Percentiles rank a stretch among this genome's conserved stretches.
phyloP scores from a whole-genome alignment of 2,329 filamentous ascomycete species.

The Byssothecium circinans region DNA sequence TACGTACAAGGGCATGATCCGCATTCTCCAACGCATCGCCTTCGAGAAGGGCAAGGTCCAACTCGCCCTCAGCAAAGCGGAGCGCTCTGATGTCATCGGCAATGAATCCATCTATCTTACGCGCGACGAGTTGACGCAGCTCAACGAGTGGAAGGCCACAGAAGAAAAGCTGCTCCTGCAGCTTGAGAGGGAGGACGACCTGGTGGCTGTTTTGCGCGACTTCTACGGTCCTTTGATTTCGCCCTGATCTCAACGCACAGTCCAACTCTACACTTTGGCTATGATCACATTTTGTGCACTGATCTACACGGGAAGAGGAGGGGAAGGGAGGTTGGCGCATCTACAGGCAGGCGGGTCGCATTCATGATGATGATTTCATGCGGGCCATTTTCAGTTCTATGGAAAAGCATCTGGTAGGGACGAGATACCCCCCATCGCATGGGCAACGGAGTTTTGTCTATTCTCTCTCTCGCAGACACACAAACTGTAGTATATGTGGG shows the following conservation, averaged over 20 bases:
- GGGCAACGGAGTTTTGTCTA: background rate
- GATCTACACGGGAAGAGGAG: no score
- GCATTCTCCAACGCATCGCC: slow-evolving; percentile 77
- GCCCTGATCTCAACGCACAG: slow-evolving; percentile 6
- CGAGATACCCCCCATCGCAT: background rate
- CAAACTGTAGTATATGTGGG: no score
- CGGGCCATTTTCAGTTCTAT: no score
- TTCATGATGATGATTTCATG: no score
- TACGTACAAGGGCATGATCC: slow-evolving; percentile 86
- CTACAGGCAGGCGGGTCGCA: no score
- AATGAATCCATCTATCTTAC: slow-evolving; percentile 80
- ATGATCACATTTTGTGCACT: no score
- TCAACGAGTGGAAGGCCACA: slow-evolving; percentile 64
- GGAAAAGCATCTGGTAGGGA: slow-evolving; percentile 1
- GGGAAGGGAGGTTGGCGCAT: no score
- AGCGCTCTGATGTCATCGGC: slow-evolving; percentile 82
- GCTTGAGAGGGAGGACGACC: slow-evolving; percentile 77
- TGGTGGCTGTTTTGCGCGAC: slow-evolving; percentile 81
- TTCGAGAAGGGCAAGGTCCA: slow-evolving; percentile 73
- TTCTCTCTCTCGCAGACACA: no score
- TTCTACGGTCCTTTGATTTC: slow-evolving; percentile 39
- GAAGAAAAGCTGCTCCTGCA: slow-evolving; percentile 77
- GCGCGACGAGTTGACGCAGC: slow-evolving; percentile 68
- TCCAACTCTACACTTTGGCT: no score
- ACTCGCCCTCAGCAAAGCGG: slow-evolving; percentile 76